Percentiles rank a stretch among this genome's conserved stretches.
phyloP scores from a whole-genome alignment of 345 rosid species.

The Salix koriyanagi region DNA sequence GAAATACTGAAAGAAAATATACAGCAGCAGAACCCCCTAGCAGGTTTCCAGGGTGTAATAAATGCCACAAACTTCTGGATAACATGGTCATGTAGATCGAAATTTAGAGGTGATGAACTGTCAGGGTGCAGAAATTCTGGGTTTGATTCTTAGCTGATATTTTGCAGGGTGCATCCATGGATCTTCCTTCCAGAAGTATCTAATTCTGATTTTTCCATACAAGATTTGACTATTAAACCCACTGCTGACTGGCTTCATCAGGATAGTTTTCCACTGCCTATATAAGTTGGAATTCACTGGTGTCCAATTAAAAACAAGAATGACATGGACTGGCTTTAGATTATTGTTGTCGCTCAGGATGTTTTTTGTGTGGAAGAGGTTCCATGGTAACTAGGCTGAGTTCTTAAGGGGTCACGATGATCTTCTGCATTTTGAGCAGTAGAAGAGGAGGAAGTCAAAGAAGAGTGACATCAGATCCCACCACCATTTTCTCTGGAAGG shows the following conservation, averaged over 20 bases:
- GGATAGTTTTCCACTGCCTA: not conserved
- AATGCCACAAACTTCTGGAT: not conserved
- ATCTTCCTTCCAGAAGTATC: constrained; percentile 74
- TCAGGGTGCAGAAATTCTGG: not conserved
- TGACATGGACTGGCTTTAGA: not conserved
- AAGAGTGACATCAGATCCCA: not conserved
- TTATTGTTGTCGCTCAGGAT: not conserved
- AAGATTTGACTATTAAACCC: not conserved
- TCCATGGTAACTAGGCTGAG: not conserved
- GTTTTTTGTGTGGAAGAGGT: not conserved
- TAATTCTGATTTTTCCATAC: not conserved
- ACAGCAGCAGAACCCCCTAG: constrained; percentile 60
- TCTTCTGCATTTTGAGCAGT: not conserved
- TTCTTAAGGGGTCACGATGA: not conserved
- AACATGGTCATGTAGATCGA: not conserved
- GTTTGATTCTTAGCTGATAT: not conserved
- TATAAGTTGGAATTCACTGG: not conserved
- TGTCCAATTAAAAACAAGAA: not conserved
- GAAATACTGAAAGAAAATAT: constrained; percentile 55
- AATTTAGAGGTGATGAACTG: not conserved
- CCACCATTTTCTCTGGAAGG: not conserved
- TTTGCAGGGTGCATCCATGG: constrained; percentile 72
- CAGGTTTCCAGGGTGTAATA: constrained; percentile 70
- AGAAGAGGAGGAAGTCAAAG: not conserved
- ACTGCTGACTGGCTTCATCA: not conserved